Evolutionary conservation across 768 basidiomycete species (phyloP).

Genomic region (Lentinula boryana): DNA sequence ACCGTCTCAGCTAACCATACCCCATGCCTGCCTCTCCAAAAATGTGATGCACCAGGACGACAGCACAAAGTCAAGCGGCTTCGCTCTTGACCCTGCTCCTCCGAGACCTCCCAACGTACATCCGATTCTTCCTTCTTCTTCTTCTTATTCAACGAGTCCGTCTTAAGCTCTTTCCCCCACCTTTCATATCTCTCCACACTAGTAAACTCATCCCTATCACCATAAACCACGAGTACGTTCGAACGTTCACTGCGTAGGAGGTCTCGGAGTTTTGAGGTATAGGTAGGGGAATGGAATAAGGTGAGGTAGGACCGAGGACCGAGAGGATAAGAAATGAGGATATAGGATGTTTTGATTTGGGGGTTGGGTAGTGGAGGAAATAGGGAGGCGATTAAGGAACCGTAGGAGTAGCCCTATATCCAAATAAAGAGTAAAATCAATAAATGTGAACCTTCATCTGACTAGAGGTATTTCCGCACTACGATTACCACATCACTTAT

Average conservation of each 20-base stretch:
- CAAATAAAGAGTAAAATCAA: not conserved
- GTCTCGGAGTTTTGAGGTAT: conserved; percentile 42
- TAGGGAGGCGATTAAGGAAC: conserved; percentile 65
- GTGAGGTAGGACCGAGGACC: conserved; percentile 64
- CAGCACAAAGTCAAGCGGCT: not conserved
- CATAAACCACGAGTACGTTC: conserved; percentile 59
- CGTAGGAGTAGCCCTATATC: conserved; percentile 74
- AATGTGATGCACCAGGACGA: not conserved
- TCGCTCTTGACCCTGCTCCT: no score
- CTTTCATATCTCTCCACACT: not conserved
- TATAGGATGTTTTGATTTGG: conserved; percentile 51
- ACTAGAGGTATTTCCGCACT: not conserved
- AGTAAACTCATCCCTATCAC: conserved; percentile 18
- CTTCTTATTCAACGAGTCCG: no score
- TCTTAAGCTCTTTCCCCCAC: not conserved
- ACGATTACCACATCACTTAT: not conserved
- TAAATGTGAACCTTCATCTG: no score
- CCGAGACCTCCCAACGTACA: no score
- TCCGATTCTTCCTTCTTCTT: not conserved
- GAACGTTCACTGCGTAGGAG: conserved; percentile 41
- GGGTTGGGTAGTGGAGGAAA: conserved; percentile 43
- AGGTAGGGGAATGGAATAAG: conserved; percentile 53
- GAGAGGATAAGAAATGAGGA: conserved; percentile 74
- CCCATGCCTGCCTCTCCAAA: not conserved
- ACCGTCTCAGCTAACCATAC: not conserved